Percentiles rank a stretch among this genome's conserved stretches.
phyloP scores from a whole-genome alignment of 345 rosid species.

The Brassica nigra region DNA sequence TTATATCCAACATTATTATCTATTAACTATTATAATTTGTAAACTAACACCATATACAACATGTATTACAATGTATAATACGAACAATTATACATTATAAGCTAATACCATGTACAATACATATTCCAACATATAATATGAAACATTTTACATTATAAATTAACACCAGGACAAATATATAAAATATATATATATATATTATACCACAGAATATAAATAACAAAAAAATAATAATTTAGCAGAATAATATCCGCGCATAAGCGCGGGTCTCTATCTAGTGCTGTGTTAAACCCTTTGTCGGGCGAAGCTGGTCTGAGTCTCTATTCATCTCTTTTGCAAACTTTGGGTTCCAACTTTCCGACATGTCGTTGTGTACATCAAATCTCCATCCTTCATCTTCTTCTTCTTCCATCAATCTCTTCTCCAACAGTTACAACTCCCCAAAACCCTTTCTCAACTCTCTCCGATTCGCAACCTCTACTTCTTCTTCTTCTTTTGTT shows the following conservation, averaged over 20 bases:
- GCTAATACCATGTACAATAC: not conserved
- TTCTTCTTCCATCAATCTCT: conserved; percentile 31
- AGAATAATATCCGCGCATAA: too few species aligned
- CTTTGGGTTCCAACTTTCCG: not conserved
- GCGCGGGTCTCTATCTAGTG: not conserved
- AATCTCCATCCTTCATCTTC: conserved; percentile 20
- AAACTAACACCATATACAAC: not conserved
- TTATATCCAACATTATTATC: not conserved
- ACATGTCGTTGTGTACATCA: not conserved
- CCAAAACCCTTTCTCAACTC: conserved; percentile 32
- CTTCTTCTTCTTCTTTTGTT: conserved; percentile 24
- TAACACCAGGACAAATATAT: not conserved
- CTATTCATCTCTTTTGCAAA: not conserved
- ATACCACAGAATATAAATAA: not conserved
- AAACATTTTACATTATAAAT: not conserved
- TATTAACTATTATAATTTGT: too few species aligned
- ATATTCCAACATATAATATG: too few species aligned
- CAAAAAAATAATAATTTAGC: too few species aligned
- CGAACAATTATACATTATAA: not conserved
- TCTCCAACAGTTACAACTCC: conserved; percentile 19
- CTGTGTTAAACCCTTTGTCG: not conserved
- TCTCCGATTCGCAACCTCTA: conserved; percentile 34
- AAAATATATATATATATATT: too few species aligned
- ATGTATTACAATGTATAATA: not conserved
- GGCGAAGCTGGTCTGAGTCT: not conserved